These are phyloP conservation scores for Sabuloglossum arenarium DNA, from an alignment of 495 filamentous ascomycete species.

Conservation along the genomic window DNA sequence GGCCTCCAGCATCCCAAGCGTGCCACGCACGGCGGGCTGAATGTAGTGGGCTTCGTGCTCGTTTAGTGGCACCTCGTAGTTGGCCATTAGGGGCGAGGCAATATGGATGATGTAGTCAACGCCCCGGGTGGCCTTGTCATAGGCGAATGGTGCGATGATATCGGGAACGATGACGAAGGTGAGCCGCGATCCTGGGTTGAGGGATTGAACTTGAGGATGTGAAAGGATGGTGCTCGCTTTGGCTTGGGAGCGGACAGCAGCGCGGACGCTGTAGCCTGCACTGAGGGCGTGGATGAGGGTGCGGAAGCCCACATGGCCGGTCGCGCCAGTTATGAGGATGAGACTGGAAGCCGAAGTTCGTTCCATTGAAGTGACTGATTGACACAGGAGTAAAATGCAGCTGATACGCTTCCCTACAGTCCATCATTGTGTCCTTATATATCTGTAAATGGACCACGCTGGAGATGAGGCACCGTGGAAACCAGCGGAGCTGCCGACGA, in stretches of 20 bases:
- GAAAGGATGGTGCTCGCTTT: slow-evolving; percentile 9
- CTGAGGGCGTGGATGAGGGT: slow-evolving; percentile 17
- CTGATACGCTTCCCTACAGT: too few species aligned
- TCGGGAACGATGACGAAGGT: slow-evolving; percentile 22
- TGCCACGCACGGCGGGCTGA: slow-evolving; percentile 18
- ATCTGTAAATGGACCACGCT: too few species aligned
- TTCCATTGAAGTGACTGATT: too few species aligned
- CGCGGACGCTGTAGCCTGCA: slow-evolving; percentile 23
- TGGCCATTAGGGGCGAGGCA: slow-evolving; percentile 23
- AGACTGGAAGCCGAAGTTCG: neutral
- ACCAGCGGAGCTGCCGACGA: too few species aligned
- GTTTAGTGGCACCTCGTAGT: neutral
- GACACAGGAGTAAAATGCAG: too few species aligned
- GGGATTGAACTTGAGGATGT: neutral
- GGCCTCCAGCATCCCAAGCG: slow-evolving; percentile 19
- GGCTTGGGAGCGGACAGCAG: slow-evolving; percentile 19
- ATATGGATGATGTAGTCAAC: slow-evolving; percentile 30
- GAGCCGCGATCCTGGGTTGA: neutral
- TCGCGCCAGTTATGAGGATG: neutral
- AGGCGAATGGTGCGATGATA: slow-evolving; percentile 22
- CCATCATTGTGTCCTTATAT: too few species aligned
- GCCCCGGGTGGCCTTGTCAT: slow-evolving; percentile 24
- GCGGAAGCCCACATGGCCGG: neutral
- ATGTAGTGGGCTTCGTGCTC: slow-evolving; percentile 14
- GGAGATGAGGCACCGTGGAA: too few species aligned